Base-by-base conservation (phyloP, 78 protist species). In the Tieghemostelium lacteum region DNA sequence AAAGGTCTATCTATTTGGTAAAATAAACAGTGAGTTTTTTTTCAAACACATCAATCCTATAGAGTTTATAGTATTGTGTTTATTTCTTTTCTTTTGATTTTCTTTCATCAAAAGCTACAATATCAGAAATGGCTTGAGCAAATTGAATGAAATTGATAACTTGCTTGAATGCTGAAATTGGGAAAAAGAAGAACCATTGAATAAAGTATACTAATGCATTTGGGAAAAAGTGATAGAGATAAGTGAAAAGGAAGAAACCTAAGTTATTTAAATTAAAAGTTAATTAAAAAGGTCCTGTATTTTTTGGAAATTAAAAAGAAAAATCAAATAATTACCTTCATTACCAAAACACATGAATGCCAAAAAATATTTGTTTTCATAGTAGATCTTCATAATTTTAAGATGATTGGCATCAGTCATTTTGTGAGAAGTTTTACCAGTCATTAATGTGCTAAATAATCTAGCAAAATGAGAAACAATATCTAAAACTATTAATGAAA, bases 311-410 rank as follows among this genome's bases (percentile, higher is more conserved):
- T 62, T 62, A 62, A 62, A 14, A 62, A 14, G 6, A 33, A 14
- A 14, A n/a, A n/a, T n/a, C n/a, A n/a, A n/a, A n/a, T n/a, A n/a
- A n/a, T n/a, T n/a, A n/a, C n/a, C 77, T 71, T 71, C 77, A 42
- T 80, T 85, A 86, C 92, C 93, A 64, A 87, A 87, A 49, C 93
- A 87, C 80, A 87, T 75, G 28, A 87, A 87, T 12, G 93, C 93
- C 28, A 87, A 87, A 37, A 87, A 75, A 61, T 87, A 87, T 55
- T 73, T 86, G 55, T 86, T 73, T 16, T 42, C 88, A 86, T 73
- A 73, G 26, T 72, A 86, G 10, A 86, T 40, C 36, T 71, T 45
- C 91, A 65, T 64, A 17, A 65, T 83, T 52, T 24, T 63, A 6
- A 80, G 54, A 39, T 92, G 94, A 55, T 92, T 72, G 26, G 45